These are phyloP conservation scores for Rhypophila decipiens DNA, from an alignment of 495 filamentous ascomycete species.

Conservation along the genomic window DNA sequence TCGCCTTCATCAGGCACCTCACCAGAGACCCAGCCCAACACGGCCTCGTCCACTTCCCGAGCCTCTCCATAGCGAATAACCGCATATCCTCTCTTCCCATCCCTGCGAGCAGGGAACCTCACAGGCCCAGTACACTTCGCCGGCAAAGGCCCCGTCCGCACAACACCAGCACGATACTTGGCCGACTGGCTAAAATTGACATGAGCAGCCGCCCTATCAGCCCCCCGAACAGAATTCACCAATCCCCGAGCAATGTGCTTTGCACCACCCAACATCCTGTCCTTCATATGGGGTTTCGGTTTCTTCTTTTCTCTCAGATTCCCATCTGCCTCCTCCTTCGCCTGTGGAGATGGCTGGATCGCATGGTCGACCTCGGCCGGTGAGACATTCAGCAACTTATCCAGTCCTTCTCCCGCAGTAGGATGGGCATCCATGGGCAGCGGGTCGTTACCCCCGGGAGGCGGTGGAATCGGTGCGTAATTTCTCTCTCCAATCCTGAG, in stretches of 20 bases:
- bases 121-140: slow-evolving; percentile 48
- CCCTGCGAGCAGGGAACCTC: slow-evolving; percentile 61
- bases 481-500: slow-evolving; percentile 77
- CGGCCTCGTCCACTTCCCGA: too few relatives aligned
- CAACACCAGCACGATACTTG: slow-evolving; percentile 61
- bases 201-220: slow-evolving; percentile 41
- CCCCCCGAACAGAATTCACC: neutral
- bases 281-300: too few relatives aligned
- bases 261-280: neutral
- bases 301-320: too few relatives aligned
- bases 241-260: neutral
- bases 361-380: too few relatives aligned
- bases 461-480: slow-evolving; percentile 65
- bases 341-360: too few relatives aligned
- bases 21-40: too few relatives aligned
- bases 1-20: too few relatives aligned
- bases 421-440: too few relatives aligned
- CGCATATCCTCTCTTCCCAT: slow-evolving; percentile 64
- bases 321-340: too few relatives aligned
- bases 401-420: neutral
- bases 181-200: slow-evolving; percentile 58
- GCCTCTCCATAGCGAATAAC: too few relatives aligned
- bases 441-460: too few relatives aligned
- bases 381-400: neutral
- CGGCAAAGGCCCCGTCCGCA: slow-evolving; percentile 37